Evolutionary conservation across 345 rosid species (phyloP), one percentile per base, ranked within the genome.

Genomic region (Clausena lansium): DNA sequence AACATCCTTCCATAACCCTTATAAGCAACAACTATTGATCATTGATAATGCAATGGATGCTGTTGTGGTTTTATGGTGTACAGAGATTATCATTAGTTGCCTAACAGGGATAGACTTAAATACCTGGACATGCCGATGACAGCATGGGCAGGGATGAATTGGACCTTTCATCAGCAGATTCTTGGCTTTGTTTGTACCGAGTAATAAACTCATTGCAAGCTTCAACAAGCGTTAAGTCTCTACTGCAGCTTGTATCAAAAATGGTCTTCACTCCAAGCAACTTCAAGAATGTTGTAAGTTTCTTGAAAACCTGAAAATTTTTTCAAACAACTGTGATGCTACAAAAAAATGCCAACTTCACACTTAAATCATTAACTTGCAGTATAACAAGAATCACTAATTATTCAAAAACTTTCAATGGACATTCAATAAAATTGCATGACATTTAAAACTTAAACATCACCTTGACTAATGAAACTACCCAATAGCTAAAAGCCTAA

Each of bases 61-160:
- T 54, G 17, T 55, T 33, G 28, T 57, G 45, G 52, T 35, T 62
- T 45, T 75, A 6, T 28, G 22, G 32, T 15, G 35, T 15, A 30
- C 28, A 47, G 4, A 20, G n/a, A 27, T 41, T 6, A 66, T 55
- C 52, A 61, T 11, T 11, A 62, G 70, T 27, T 17, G 27, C 35
- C 33, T 6, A 35, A 54, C 2, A 58, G 27, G n/a, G 24, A 61
- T 9, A n/a, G 62, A 69, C 76, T 73, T 76, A 76, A 35, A 74
- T 81, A 96, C 98, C 99, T 80, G 99, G 99, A 79, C 98, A 96
- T 4, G 99, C 91, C 1, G 98, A 96, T 28, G 98, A 87, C 74
- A 96, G 90, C 91, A 96, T 82, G 67, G 99, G 99, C 1, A 96
- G 78, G 55, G 86, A 79, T 35, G 81, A 47, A n/a, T 76, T 80